These are phyloP conservation scores for Pichia gijzeniarum DNA, from an alignment of 805 yeast species.

Conservation along the genomic window DNA sequence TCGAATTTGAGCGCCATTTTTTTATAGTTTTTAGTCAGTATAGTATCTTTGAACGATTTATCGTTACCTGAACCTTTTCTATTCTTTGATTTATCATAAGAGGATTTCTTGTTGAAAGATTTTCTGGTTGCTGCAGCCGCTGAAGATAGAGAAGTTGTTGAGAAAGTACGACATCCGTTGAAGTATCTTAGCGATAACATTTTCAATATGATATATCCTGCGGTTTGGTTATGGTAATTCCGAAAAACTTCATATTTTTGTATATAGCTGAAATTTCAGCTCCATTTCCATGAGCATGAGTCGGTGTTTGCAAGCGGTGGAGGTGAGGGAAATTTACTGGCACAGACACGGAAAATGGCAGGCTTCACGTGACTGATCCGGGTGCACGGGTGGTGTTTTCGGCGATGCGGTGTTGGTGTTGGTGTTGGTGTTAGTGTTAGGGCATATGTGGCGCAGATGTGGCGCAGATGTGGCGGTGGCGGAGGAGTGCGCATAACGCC, in stretches of 20 bases:
- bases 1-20: conserved; percentile 19
- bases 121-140: conserved; percentile 25
- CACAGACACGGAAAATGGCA: too few relatives aligned
- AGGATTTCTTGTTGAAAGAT: conserved; percentile 26
- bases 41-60: conserved; percentile 22
- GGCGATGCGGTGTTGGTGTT: too few relatives aligned
- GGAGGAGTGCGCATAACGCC: too few relatives aligned
- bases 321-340: too few relatives aligned
- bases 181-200: conserved; percentile 7
- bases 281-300: not conserved
- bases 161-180: conserved; percentile 10
- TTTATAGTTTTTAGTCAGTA: conserved; percentile 21
- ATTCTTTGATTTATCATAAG: conserved; percentile 21
- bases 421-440: too few relatives aligned
- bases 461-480: too few relatives aligned
- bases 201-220: not conserved
- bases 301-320: too few relatives aligned
- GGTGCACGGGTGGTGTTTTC: too few relatives aligned
- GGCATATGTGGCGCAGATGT: too few relatives aligned
- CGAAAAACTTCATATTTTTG: too few relatives aligned
- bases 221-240: too few relatives aligned
- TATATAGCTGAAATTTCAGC: not conserved
- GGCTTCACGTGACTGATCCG: too few relatives aligned
- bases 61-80: conserved; percentile 31
- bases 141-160: conserved; percentile 8